Conservation (phyloP, 768 basidiomycete species). For the Kwoniella sp. region DNA sequence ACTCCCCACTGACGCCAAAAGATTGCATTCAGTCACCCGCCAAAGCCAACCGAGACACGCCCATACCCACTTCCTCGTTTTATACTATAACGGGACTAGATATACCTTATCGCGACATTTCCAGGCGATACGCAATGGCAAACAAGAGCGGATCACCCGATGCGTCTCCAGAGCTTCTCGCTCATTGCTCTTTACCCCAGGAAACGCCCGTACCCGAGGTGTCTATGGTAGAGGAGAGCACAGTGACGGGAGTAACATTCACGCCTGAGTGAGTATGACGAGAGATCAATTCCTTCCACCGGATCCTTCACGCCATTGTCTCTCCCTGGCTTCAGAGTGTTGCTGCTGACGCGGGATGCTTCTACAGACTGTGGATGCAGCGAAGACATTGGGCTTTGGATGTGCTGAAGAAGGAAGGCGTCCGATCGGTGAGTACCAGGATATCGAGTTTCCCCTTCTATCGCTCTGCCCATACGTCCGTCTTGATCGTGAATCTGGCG, state of each 20-base stretch:
- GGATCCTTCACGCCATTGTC: background rate
- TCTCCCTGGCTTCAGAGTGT: no score
- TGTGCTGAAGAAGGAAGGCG: slow-evolving; percentile 44
- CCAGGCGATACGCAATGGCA: no score
- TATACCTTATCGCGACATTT: no score
- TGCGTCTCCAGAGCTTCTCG: slow-evolving; percentile 26
- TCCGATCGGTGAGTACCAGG: slow-evolving; percentile 50
- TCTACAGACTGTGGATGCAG: slow-evolving; percentile 46
- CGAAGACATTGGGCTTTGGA: slow-evolving; percentile 53
- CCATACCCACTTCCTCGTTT: no score
- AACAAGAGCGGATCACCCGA: slow-evolving; percentile 4
- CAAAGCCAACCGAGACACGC: no score
- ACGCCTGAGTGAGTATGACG: slow-evolving; percentile 45
- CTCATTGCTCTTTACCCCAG: slow-evolving; percentile 33
- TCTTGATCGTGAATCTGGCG: no score
- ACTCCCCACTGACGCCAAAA: no score
- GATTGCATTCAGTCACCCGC: no score
- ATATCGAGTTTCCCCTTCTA: no score
- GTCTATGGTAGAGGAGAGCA: slow-evolving; percentile 51
- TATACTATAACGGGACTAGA: no score
- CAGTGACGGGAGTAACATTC: slow-evolving; percentile 52
- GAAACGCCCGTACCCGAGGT: slow-evolving; percentile 34
- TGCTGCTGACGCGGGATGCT: slow-evolving; percentile 1
- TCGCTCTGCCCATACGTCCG: no score
- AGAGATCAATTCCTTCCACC: background rate